Base-by-base conservation (phyloP, 2,329 filamentous ascomycete species). In the Myriosclerotinia curreyana region DNA sequence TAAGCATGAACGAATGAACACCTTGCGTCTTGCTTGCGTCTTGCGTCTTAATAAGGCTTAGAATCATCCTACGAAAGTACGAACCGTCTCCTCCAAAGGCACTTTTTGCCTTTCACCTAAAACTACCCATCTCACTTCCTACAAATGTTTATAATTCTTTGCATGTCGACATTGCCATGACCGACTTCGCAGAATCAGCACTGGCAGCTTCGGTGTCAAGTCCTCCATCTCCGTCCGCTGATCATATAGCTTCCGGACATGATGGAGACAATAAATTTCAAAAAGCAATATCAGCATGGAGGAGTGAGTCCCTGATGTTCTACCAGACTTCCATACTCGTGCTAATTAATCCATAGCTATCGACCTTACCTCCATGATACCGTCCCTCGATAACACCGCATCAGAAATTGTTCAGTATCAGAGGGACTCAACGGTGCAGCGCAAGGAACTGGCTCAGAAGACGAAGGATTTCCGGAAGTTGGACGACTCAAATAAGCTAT, bases 381-480 rank as follows among this genome's bases (percentile, higher is more conserved):
- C 92, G 40, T 90, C 85, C 69, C 87, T 99, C 68, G 95, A 99
- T 77, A 89, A 88, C 66, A 94, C 92, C 4, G 95, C 95, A n/a
- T 94, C 93, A 14, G 95, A 98, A 72, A 92, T 99, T 67, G 92
- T 98, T 60, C 81, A 90, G 55, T 92, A 96, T 75, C 96, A 99
- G 75, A 86, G 93, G 71, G 95, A 98, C 76, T 91, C 94, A n/a
- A 89, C 96, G 5, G 88, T 97, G 0, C 94, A 99, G 76, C 85
- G 95, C 61, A 99, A 99, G 75, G 96, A 99, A 66, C 81, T 99
- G 25, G 95, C 96, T n/a, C 93, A 97, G 75, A 98, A 97, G 82
- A 99, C 95, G 0, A 99, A 99, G 74, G 94, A 98, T 72, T 99
- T 98, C 71, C 84, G 93, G 66, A 98, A 97, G 76, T 83, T 96